These are phyloP conservation scores for Bidens hawaiensis DNA, from an alignment of 140 eudicot genomes.

Conservation along the genomic window DNA sequence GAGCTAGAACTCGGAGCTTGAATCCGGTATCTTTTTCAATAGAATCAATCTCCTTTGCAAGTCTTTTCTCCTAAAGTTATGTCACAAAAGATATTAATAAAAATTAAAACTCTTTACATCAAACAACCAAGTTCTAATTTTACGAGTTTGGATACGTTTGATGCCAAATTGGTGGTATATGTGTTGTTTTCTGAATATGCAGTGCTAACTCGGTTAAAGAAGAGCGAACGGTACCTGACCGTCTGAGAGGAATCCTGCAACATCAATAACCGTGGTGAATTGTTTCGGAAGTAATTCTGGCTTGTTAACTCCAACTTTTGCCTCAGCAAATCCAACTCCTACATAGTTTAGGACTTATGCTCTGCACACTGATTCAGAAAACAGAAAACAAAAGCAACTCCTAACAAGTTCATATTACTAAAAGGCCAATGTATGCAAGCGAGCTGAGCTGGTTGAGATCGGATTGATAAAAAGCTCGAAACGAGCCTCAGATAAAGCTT, in stretches of 20 bases:
- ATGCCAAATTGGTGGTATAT: background rate
- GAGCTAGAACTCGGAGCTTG: conserved; percentile 89
- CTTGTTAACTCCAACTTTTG: conserved; percentile 82
- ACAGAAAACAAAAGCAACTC: conserved; percentile 20
- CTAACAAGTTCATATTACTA: conserved; percentile 24
- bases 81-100: background rate
- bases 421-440: background rate
- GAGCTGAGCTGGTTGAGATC: no score
- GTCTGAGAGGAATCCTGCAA: conserved; percentile 94
- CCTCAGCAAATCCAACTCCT: conserved; percentile 87
- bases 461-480: no score
- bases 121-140: background rate
- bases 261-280: conserved; percentile 81
- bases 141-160: conserved; percentile 1
- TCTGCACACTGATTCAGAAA: conserved; percentile 32
- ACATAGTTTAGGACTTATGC: conserved; percentile 31
- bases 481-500: no score
- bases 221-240: conserved; percentile 51
- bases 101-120: background rate
- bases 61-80: conserved; percentile 64
- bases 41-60: conserved; percentile 66
- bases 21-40: conserved; percentile 91
- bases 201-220: background rate
- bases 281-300: conserved; percentile 88
- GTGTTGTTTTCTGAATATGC: background rate